Conservation (phyloP, 306 rosid genomes). For the Casuarina cunninghamiana region DNA sequence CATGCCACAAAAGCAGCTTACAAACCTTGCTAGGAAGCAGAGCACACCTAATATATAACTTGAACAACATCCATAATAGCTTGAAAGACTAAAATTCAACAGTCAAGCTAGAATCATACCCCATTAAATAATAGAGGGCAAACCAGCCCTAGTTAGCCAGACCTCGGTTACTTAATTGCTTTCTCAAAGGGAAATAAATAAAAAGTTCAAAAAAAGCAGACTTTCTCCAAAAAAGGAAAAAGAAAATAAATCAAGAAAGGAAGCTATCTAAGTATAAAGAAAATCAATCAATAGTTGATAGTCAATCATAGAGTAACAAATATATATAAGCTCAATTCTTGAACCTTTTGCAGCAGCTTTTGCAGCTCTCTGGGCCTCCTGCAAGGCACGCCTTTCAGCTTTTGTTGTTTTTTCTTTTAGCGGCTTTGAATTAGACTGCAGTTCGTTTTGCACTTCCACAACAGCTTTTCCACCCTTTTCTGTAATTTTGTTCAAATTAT, state of each 20-base stretch:
- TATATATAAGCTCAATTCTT: background rate
- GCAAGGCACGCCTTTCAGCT: conserved; percentile 84
- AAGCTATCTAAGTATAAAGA: background rate
- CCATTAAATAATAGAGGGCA: background rate
- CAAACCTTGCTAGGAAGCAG: background rate
- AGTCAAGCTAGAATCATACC: background rate
- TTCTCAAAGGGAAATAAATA: background rate
- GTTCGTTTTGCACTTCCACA: conserved; percentile 32
- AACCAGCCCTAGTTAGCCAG: background rate
- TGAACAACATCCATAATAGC: background rate
- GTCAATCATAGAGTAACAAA: background rate
- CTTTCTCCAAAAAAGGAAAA: background rate
- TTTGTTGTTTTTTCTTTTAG: conserved; percentile 62
- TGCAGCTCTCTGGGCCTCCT: conserved; percentile 88
- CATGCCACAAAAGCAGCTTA: background rate
- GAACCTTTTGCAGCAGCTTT: conserved; percentile 75
- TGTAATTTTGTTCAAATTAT: conserved; percentile 30
- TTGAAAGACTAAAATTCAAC: background rate
- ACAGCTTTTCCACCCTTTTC: conserved; percentile 48
- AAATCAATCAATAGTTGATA: background rate
- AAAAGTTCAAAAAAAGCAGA: too few relatives aligned
- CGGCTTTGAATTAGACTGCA: conserved; percentile 39
- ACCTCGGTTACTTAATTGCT: background rate
- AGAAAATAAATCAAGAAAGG: background rate
- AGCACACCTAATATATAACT: background rate